Conservation (phyloP, 345 rosid species). For the Clausena lansium region DNA sequence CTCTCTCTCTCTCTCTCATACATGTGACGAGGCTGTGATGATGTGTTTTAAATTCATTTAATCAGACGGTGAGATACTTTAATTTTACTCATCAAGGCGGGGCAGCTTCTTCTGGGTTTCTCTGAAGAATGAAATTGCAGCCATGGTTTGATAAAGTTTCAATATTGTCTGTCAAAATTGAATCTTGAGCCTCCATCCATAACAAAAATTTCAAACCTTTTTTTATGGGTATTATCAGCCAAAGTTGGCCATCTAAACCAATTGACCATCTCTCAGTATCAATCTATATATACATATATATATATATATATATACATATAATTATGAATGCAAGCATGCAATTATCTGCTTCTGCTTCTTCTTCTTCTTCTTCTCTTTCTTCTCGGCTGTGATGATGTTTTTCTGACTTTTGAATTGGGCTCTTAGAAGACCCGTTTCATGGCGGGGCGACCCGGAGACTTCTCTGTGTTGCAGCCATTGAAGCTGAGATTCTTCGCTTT, state of each 20-base stretch:
- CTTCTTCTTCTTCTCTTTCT: neutral
- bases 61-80: neutral
- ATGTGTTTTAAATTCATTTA: neutral
- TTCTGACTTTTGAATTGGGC: neutral
- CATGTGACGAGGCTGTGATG: conserved; percentile 11
- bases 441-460: conserved; percentile 1
- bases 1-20: neutral
- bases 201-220: neutral
- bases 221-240: neutral
- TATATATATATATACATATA: neutral
- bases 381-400: conserved; percentile 12
- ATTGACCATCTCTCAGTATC: neutral
- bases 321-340: neutral
- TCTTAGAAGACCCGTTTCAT: neutral
- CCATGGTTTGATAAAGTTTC: neutral
- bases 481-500: neutral
- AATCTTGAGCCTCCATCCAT: conserved; percentile 15
- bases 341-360: neutral
- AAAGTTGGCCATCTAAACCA: no score
- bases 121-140: neutral
- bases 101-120: conserved; percentile 11
- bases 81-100: conserved; percentile 6
- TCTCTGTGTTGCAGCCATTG: neutral
- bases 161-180: neutral
- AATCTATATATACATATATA: neutral